Base-by-base conservation (phyloP, 2,329 filamentous ascomycete genomes). In the Ceratocystis destructans region DNA sequence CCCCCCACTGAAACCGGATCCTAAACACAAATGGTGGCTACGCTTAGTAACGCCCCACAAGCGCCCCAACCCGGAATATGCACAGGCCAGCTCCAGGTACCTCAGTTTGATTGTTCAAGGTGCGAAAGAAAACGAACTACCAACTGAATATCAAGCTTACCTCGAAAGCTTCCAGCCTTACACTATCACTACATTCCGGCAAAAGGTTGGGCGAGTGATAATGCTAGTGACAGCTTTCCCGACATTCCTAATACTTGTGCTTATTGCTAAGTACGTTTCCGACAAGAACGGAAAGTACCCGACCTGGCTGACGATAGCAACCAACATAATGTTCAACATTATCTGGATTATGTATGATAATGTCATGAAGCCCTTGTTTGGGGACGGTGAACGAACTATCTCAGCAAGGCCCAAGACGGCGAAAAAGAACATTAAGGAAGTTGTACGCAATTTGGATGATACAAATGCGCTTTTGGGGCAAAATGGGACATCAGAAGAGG, bases 71-170 rank as follows among this genome's bases (percentile, higher is more conserved):
- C 81, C 85, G 1, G 80, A 81, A 67, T 91, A 93, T 71, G 88
- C 91, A 0, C 90, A 96, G 75, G 83, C 94, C 0, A 96, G 90
- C 1, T 79, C 84, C 55, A 86, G 94, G 12, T 97, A 99, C 74
- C 78, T 96, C 28, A 86, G 87, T 68, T 81, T 96, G 63, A 83
- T 99, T 71, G 84, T 81, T 15, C 83, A 87, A 70, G 94, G 94
- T 17, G 92, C 90, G 0, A 77, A 78, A 1, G 91, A 97, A 74
- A 88, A 94, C 73, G 79, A 80, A n/a, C 79, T 99, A 0, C 94
- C 94, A 0, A 75, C 80, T 4, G 86, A 88, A 65, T 99, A 96
- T 73, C 86, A 86, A 71, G 77, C 78, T 1, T 96, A 92, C 74
- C 80, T 99, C 2, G 77, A 81, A 6, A 76, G 80, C 15, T 79